Evolutionary conservation across 2,329 filamentous ascomycete genomes (phyloP), one percentile per base, ranked within the genome.

Genomic region (Aspergillus intermedius): DNA sequence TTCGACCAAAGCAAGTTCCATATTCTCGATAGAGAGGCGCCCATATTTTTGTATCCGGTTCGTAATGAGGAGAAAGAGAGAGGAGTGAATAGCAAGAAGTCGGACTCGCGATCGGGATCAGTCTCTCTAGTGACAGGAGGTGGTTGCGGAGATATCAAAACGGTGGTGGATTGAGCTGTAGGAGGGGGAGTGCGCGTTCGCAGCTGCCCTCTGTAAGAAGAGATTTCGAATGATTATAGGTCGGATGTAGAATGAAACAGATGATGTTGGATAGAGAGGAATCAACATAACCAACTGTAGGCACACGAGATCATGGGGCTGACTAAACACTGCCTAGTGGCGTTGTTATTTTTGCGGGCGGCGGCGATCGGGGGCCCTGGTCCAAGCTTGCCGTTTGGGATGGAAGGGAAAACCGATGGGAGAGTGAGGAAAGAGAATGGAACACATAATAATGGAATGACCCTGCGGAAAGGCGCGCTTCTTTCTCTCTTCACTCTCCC

Each of bases 1-100:
- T 97, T 97, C 39, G 87, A 76, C 84, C 87, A 97, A 54, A 95
- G 62, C 53, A 94, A 74, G 70, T 86, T 87, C 62, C 89, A 75
- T 57, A 81, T 70, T 53, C 76, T 72, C 48, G 79, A 81, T 54
- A 82, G 66, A 53, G 75, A 76, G 54, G 71, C 77, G 55, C 79
- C 79, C 79, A 82, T 82, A 48, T 19, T 40, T 40, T 7, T 40
- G 37, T 40, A 21, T 50, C 47, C 48, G 37, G 45, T 46, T 50
- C 21, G 39, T 35, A 53, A 39, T 23, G 30, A 43, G 25, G 25
- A 21, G 19, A 39, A 15, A 10, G 17, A 22, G 17, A 5, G 10
- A 13, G 17, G 17, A 10, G 39, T 39, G 44, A 41, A 23, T 42
- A 17, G 21, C 12, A 15, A 15, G 42, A 39, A 30, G 10, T 12